Conservation (phyloP, 1,284 basidiomycete genomes). For the Phellinidium pouzarii region DNA sequence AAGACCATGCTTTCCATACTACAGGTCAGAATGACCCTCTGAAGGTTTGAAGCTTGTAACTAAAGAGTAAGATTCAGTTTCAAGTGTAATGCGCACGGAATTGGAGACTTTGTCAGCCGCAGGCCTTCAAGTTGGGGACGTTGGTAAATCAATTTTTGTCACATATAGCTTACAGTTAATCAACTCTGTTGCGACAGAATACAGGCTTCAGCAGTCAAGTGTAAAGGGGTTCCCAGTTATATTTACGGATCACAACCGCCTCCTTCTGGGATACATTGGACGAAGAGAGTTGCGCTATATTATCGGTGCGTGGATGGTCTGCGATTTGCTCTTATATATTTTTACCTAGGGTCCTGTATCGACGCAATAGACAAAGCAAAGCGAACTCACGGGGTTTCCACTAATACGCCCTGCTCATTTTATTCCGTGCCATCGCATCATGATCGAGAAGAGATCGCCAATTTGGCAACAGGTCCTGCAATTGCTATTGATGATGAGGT, state of each 20-base stretch:
- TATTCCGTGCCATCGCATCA: slow-evolving; percentile 39
- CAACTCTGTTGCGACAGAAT: slow-evolving; percentile 41
- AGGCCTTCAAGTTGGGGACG: slow-evolving; percentile 70
- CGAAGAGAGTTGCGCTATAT: slow-evolving; percentile 83
- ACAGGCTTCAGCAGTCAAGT: slow-evolving; percentile 57
- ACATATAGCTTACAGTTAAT: not conserved
- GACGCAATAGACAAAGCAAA: slow-evolving; percentile 57
- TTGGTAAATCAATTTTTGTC: slow-evolving; percentile 49
- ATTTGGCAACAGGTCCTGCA: slow-evolving; percentile 43
- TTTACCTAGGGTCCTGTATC: not conserved
- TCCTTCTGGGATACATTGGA: slow-evolving; percentile 84
- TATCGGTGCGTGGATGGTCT: slow-evolving; percentile 49
- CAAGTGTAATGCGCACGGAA: slow-evolving; percentile 82
- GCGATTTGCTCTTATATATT: not conserved
- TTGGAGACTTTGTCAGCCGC: slow-evolving; percentile 67
- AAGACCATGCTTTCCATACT: slow-evolving; percentile 87
- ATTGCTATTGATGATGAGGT: slow-evolving; percentile 64
- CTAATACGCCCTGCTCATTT: slow-evolving; percentile 71
- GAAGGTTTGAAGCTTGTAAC: not conserved
- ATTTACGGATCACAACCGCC: slow-evolving; percentile 46
- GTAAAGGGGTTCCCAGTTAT: slow-evolving; percentile 94
- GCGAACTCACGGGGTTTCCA: slow-evolving; percentile 51
- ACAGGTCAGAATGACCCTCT: slow-evolving; percentile 51
- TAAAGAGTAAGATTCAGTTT: slow-evolving; percentile 46
- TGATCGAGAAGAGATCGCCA: slow-evolving; percentile 42